phyloP scores from a whole-genome alignment of 169 alveolate species.

The Cryptosporidium ryanae region DNA sequence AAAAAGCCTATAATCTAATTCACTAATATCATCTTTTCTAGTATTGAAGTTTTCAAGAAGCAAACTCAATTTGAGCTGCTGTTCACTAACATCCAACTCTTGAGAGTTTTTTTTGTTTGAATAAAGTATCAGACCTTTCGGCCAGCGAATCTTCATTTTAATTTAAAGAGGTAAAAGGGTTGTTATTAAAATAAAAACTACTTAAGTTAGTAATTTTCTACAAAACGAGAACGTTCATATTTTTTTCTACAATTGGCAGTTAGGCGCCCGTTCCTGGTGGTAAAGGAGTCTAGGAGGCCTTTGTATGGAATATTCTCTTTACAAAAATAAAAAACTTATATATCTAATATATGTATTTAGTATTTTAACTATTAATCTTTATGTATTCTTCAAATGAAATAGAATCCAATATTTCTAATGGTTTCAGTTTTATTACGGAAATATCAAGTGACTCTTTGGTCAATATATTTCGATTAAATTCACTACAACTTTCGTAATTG shows the following conservation, averaged over 20 bases:
- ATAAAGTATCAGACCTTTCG: slow-evolving; percentile 15
- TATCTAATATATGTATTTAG: too few species aligned
- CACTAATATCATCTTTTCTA: slow-evolving; percentile 10
- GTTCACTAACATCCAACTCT: slow-evolving; percentile 38
- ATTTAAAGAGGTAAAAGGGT: neutral
- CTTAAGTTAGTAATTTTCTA: too few species aligned
- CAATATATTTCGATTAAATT: neutral
- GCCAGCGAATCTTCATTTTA: slow-evolving; percentile 68
- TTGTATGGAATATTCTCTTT: too few species aligned
- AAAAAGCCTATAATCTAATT: slow-evolving; percentile 25
- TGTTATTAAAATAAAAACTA: too few species aligned
- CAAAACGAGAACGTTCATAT: slow-evolving; percentile 1
- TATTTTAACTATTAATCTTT: neutral
- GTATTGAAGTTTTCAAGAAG: slow-evolving; percentile 33
- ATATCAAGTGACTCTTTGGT: neutral
- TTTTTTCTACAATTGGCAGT: neutral
- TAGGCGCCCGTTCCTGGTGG: too few species aligned
- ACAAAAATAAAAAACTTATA: too few species aligned
- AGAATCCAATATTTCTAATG: slow-evolving; percentile 32
- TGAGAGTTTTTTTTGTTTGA: neutral
- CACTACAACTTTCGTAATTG: neutral
- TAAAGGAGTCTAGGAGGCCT: too few species aligned
- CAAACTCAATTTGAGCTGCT: slow-evolving; percentile 19
- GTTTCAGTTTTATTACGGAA: slow-evolving; percentile 7
- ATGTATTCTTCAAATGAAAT: slow-evolving; percentile 55